Evolutionary conservation across 2,329 filamentous ascomycete genomes (phyloP).

Genomic region (Botrytis tulipae): DNA sequence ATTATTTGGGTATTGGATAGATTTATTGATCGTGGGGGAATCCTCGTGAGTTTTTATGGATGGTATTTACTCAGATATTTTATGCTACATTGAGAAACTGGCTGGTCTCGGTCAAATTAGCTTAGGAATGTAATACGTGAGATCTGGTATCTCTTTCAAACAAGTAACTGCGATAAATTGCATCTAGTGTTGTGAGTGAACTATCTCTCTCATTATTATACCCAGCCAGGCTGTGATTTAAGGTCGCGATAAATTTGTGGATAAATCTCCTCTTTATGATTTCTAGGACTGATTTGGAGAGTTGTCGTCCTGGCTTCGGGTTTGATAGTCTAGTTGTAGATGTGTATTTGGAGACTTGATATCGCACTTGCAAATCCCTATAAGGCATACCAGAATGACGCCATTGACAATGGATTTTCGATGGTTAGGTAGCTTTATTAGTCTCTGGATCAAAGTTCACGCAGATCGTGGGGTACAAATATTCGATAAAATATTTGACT

Average conservation of each 20-base stretch:
- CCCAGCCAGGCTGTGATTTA: neutral
- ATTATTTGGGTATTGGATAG: neutral
- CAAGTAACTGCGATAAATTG: rapidly evolving
- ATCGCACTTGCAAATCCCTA: too few relatives aligned
- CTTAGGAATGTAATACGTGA: neutral
- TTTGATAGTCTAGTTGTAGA: too few relatives aligned
- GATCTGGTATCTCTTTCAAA: neutral
- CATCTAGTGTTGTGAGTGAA: neutral
- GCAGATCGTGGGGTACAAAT: too few relatives aligned
- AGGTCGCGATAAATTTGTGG: neutral
- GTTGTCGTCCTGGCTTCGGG: too few relatives aligned
- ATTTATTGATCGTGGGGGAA: neutral
- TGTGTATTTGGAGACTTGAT: too few relatives aligned
- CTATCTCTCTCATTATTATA: neutral
- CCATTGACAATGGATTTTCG: too few relatives aligned
- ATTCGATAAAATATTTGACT: too few relatives aligned
- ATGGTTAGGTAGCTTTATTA: too few relatives aligned
- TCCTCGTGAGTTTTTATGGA: neutral
- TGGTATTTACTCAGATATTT: neutral
- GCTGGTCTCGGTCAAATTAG: neutral
- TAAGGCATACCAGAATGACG: too few relatives aligned
- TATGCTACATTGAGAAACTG: neutral
- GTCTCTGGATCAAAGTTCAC: too few relatives aligned
- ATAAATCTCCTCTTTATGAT: too few relatives aligned
- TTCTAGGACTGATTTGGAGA: too few relatives aligned